phyloP scores from a whole-genome alignment of 2,329 filamentous ascomycete genomes.

The Lachnellula occidentalis region DNA sequence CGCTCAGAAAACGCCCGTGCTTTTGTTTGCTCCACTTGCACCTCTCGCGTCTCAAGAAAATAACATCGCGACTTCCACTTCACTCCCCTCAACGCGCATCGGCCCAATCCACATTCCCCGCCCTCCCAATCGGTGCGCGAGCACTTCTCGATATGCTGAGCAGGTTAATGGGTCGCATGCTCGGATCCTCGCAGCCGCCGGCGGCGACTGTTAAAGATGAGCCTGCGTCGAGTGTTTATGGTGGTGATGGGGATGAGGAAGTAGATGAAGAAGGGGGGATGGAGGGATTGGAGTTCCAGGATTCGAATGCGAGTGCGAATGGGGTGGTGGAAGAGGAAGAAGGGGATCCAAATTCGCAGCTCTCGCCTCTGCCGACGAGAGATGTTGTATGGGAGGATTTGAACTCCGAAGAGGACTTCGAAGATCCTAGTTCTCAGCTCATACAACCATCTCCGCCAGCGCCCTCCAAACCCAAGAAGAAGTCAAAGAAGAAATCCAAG shows the following conservation, averaged over 20 bases:
- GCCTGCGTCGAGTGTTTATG: too few relatives aligned
- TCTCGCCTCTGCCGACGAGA: too few relatives aligned
- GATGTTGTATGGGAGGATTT: background rate
- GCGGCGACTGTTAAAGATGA: too few relatives aligned
- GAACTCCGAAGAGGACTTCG: background rate
- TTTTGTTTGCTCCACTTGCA: background rate
- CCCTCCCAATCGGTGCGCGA: too few relatives aligned
- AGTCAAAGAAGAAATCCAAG: constrained; percentile 1
- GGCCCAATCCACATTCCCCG: background rate
- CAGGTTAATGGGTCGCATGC: too few relatives aligned
- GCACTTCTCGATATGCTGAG: too few relatives aligned
- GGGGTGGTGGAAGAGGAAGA: background rate
- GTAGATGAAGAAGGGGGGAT: background rate
- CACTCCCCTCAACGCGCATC: background rate
- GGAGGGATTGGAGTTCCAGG: background rate
- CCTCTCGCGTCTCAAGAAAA: background rate
- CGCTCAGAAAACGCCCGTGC: background rate
- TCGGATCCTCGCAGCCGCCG: too few relatives aligned
- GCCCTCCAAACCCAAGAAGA: background rate
- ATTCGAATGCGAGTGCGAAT: background rate
- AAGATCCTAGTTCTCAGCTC: background rate
- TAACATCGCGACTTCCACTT: background rate
- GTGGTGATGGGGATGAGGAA: too few relatives aligned
- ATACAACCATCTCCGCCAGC: background rate
- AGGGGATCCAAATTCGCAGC: too few relatives aligned